Base-by-base conservation (phyloP, 495 filamentous ascomycete genomes). In the Xylaria intraflava region DNA sequence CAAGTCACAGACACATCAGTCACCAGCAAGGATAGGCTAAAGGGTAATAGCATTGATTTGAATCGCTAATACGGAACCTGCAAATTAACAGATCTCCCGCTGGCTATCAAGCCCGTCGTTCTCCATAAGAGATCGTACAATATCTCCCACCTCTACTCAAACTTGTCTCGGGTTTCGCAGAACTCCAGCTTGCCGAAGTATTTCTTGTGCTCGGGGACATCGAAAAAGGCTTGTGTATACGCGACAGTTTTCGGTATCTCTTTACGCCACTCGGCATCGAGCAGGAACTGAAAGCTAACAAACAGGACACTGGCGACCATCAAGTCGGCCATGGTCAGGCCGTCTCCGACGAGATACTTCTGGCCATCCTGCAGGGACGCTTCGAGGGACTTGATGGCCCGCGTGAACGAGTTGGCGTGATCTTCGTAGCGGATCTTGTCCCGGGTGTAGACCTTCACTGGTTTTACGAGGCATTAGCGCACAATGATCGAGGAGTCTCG, bases 301-400 rank as follows among this genome's bases (percentile, higher is more conserved):
- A 60, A 49, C 48, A 83, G 46, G 0, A 64, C 23, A 9, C 69
- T 56, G 2, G 66, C 72, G 2, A 82, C 59, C 46, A 71, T 75
- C 33, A 82, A 62, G 66, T 84, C 80, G 23, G 79, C 81, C 55
- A 83, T 46, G 42, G 73, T 82, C 38, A 79, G 31, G 62, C 74
- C 62, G 33, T 77, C 78, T 0, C 67, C 70, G 38, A 69, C 74
- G 7, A 83, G 53, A 65, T 75, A 80, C 57, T 69, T 72, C 51
- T 66, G 68, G 20, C 71, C 65, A 22, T 50, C 63, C 53, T 68
- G 0, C 0, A 73, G 68, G n/a, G 63, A 60, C 0, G 66, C 56
- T 53, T 83, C 78, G n/a, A 83, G 42, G 9, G 53, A 51, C 30
- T 58, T 71, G 22, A 78, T 29, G 0, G 69, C 68, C 7, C 76